Evolutionary conservation across 345 rosid species (phyloP), one percentile per base, ranked within the genome.

Genomic region (Mercurialis annua): DNA sequence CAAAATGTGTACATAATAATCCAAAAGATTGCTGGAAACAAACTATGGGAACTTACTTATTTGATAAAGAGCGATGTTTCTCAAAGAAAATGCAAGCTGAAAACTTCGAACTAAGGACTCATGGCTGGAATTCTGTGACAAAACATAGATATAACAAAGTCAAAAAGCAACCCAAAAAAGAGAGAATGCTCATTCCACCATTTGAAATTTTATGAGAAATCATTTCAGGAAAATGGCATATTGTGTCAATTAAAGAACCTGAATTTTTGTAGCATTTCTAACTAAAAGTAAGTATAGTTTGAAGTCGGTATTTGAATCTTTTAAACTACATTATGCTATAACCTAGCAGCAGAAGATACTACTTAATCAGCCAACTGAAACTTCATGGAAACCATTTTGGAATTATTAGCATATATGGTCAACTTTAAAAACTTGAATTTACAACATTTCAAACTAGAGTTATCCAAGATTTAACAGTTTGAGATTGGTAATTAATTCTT

Each of bases 71-170:
- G 98, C 86, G 64, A 90, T 77, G 71, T 86, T 78, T 69, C 90
- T 88, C 83, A 94, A 76, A 62, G 99, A 87, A 80, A 92, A 86
- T 54, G 96, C 97, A 55, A 91, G 87, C 79, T 94, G 99, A 77
- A 89, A 89, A 71, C 98, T 89, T 72, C 92, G 87, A 65, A 83
- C 78, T 68, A 94, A 81, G 59, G 80, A 83, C 64, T 94, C 89
- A 60, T 82, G 79, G 73, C 92, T 86, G 58, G 96, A 91, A 76
- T 92, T 92, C 99, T 91, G 98, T 69, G 76, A 61, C 68, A 69
- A 10, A 58, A 47, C 42, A 33, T 46, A 48, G 17, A 67, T 10
- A 62, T 29, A 61, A 73, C 10, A n/a, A 42, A 47, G 67, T 56
- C 20, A 52, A 49, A 68, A 62, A 44, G 50, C 23, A 27, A 69